phyloP scores from a whole-genome alignment of 805 yeast genomes.

The Yarrowia sp. region DNA sequence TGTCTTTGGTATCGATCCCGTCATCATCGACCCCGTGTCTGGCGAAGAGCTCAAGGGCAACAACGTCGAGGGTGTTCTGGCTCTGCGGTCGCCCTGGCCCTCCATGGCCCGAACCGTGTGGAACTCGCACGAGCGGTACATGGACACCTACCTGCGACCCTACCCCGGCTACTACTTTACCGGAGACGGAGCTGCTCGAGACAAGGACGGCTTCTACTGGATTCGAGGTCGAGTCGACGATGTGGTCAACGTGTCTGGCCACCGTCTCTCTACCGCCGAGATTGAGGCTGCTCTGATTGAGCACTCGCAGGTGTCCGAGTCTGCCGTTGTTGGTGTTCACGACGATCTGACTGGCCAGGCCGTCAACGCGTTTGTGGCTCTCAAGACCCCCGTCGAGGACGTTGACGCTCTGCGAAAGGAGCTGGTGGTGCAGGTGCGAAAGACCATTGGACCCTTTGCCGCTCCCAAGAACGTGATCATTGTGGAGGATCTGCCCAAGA shows the following conservation, averaged over 20 bases:
- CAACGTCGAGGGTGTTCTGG: conserved; percentile 95
- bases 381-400: conserved; percentile 52
- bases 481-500: conserved; percentile 93
- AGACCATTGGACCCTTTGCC: conserved; percentile 88
- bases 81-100: conserved; percentile 90
- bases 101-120: conserved; percentile 97
- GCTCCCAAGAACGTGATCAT: conserved; percentile 86
- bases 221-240: conserved; percentile 98
- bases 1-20: conserved; percentile 90
- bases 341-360: conserved; percentile 98
- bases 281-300: conserved; percentile 88
- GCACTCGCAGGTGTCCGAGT: conserved; percentile 77
- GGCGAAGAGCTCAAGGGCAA: conserved; percentile 82
- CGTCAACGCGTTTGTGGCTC: conserved; percentile 87
- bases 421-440: conserved; percentile 82
- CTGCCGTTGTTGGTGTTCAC: conserved; percentile 94
- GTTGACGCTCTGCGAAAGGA: conserved; percentile 53
- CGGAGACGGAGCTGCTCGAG: conserved; percentile 99
- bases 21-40: conserved; percentile 86
- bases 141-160: conserved; percentile 90
- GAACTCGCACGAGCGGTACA: conserved; percentile 78
- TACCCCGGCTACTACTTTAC: conserved; percentile 93
- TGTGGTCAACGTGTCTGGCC: conserved; percentile 97
- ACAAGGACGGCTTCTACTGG: conserved; percentile 95
- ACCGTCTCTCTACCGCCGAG: conserved; percentile 96